Base-by-base conservation (phyloP, 495 filamentous ascomycete species). In the Penicillium pulvis region DNA sequence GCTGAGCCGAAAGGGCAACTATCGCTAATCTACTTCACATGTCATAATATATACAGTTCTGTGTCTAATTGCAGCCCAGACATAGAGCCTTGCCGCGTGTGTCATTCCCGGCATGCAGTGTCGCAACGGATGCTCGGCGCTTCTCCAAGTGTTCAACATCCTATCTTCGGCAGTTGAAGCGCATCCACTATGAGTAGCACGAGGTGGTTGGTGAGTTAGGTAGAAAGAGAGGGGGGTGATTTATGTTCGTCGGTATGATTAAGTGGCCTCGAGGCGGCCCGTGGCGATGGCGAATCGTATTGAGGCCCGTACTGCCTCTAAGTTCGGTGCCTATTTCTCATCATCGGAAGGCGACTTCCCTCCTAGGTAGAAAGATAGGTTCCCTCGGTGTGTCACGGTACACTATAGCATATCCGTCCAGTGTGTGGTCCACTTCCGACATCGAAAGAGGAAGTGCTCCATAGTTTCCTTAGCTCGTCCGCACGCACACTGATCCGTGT, bases 401-500 rank as follows among this genome's bases (percentile, higher is more conserved):
- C 43, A 46, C 20, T 46, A 17, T 46, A 46, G 17, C 8, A 46
- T 7, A 20, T 46, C 43, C 43, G 43, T 46, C 23, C 43, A 17
- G 43, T 46, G 43, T 14, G 43, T n/a, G 3, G 43, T 46, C 43
- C 10, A 46, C 12, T 46, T 46, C 12, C 12, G 43, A 46, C 43
- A 46, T 46, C 43, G n/a, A 23, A 46, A 46, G 6, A 46, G 43
- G n/a, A 46, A 46, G 23, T 46, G 43, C 14, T 46, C 35, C n/a
- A 46, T 17, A 3, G 43, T 46, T n/a, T 46, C 43, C 20, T n/a
- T 46, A 5, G 43, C 70, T 55, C 67, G 58, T 46, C 71, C 69
- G 55, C 58, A 76, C 47, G 39, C 59, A 61, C 68, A 66, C 56
- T 61, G 56, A 24, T 65, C 62, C 42, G 52, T 59, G 6, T 61